phyloP scores from a whole-genome alignment of 225 moss, liverwort and hornwort species.

The Pseudisothecium myosuroides region DNA sequence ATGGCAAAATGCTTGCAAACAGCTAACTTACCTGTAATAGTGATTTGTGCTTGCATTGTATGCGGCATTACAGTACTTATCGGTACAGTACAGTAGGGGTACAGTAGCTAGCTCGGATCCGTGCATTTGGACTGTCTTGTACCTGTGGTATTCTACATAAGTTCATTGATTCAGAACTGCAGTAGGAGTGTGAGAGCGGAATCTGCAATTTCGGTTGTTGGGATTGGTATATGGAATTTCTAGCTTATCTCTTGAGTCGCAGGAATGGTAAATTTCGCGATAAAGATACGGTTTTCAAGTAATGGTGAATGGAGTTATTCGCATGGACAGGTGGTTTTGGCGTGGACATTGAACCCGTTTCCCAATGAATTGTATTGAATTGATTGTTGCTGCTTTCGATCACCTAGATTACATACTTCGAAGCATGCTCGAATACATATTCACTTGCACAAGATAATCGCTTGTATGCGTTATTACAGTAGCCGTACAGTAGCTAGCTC shows the following conservation, averaged over 20 bases:
- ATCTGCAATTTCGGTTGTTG: background rate
- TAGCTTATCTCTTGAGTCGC: background rate
- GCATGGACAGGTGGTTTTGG: background rate
- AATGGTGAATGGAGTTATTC: background rate
- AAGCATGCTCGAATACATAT: background rate
- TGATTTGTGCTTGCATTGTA: background rate
- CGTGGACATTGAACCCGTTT: background rate
- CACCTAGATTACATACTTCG: background rate
- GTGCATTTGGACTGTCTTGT: background rate
- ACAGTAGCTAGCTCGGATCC: background rate
- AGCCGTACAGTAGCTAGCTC: background rate
- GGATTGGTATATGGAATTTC: background rate
- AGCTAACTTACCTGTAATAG: background rate
- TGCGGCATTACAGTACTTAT: background rate
- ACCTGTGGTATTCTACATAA: background rate
- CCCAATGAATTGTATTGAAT: background rate
- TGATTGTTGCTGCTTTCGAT: background rate
- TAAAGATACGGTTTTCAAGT: too few relatives aligned
- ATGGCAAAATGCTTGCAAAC: background rate
- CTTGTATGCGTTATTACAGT: background rate
- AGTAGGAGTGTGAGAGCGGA: background rate
- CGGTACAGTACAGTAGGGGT: background rate
- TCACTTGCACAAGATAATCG: background rate
- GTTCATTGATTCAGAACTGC: background rate
- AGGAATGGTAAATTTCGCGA: background rate